Percentiles rank a stretch among this genome's conserved stretches.
These are phyloP conservation scores for Ophiostoma pallidulum DNA, from an alignment of 2,329 filamentous ascomycete genomes.

Conservation along the genomic window DNA sequence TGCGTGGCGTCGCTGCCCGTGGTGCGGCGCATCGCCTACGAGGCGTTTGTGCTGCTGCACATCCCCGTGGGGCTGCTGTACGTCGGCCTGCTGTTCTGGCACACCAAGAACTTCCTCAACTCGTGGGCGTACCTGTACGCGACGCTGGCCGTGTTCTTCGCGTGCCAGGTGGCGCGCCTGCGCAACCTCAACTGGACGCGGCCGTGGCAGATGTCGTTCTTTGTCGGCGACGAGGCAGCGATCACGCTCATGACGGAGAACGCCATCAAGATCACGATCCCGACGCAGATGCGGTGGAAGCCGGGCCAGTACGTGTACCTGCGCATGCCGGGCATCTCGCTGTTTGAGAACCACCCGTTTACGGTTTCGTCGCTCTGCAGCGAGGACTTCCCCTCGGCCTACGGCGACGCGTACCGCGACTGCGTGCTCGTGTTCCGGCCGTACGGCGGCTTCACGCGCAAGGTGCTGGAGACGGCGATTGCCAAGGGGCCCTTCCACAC, in stretches of 20 bases:
- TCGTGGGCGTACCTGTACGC: slow-evolving; percentile 86
- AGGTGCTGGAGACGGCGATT: slow-evolving; percentile 72
- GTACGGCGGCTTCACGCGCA: slow-evolving; percentile 80
- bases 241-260: slow-evolving; percentile 86
- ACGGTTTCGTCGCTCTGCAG: slow-evolving; percentile 89
- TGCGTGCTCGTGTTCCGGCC: slow-evolving; percentile 88
- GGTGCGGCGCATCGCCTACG: slow-evolving; percentile 69
- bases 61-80: slow-evolving; percentile 73
- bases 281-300: slow-evolving; percentile 85
- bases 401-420: slow-evolving; percentile 79
- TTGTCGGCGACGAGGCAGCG: slow-evolving; percentile 85
- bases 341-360: slow-evolving; percentile 91
- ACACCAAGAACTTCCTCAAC: slow-evolving; percentile 82
- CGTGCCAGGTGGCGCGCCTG: slow-evolving; percentile 64
- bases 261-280: slow-evolving; percentile 90
- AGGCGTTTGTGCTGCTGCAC: slow-evolving; percentile 75
- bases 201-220: slow-evolving; percentile 68
- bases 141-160: slow-evolving; percentile 66
- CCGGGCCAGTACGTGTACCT: slow-evolving; percentile 93
- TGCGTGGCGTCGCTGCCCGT: slow-evolving; percentile 76
- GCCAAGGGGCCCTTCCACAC: slow-evolving; percentile 84
- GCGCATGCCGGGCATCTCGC: slow-evolving; percentile 82
- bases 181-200: slow-evolving; percentile 87
- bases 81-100: slow-evolving; percentile 85
- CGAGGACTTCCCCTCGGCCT: slow-evolving; percentile 85